These are phyloP conservation scores for Arthonia radiata DNA, from an alignment of 495 filamentous ascomycete genomes.

Conservation along the genomic window DNA sequence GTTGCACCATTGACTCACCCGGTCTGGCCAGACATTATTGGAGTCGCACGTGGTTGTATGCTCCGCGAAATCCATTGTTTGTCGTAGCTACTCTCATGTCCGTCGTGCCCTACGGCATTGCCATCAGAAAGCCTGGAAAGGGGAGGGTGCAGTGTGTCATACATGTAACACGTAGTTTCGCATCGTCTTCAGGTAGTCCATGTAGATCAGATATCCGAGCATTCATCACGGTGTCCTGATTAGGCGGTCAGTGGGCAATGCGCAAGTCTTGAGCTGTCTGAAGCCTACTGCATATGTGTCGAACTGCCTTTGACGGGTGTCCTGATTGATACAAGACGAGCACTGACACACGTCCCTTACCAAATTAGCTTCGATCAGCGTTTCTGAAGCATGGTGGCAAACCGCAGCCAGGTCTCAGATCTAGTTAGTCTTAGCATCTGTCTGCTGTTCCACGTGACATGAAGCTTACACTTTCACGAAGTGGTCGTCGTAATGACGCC, in stretches of 20 bases:
- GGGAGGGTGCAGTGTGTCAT: conserved; percentile 1
- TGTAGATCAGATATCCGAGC: conserved; percentile 26
- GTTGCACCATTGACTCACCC: too few species aligned
- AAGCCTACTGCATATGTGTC: conserved; percentile 42
- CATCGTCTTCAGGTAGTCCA: conserved; percentile 12
- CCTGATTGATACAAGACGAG: conserved; percentile 41
- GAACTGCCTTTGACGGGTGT: conserved; percentile 49
- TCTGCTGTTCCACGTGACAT: too few species aligned
- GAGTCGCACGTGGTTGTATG: too few species aligned
- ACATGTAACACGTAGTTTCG: conserved; percentile 19
- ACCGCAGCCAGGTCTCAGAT: too few species aligned
- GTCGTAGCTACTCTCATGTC: conserved; percentile 10
- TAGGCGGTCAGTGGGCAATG: neutral
- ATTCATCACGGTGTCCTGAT: conserved; percentile 6
- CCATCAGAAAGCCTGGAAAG: neutral
- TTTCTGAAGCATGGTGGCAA: too few species aligned
- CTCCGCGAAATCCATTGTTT: conserved; percentile 6
- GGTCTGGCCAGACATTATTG: too few species aligned
- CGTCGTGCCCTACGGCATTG: conserved; percentile 10
- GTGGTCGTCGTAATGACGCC: too few species aligned
- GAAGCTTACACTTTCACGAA: too few species aligned
- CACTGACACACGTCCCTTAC: conserved; percentile 81
- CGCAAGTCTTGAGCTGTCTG: too few species aligned
- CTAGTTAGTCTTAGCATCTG: too few species aligned
- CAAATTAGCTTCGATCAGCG: too few species aligned